phyloP scores from a whole-genome alignment of 2,329 filamentous ascomycete species.

The Neofusicoccum sp. region DNA sequence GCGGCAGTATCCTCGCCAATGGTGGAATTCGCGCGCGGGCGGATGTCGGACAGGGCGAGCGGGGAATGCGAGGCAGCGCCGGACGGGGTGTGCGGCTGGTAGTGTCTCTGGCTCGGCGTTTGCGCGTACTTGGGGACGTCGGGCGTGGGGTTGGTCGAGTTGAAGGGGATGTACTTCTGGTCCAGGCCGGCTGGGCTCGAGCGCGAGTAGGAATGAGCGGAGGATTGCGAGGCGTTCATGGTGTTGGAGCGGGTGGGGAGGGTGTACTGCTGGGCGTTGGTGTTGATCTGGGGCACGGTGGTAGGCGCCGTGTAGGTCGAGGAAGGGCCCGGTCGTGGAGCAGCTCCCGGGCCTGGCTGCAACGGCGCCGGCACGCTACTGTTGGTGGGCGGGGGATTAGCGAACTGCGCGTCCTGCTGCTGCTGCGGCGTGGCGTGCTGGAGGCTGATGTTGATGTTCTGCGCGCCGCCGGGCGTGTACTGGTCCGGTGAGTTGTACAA shows the following conservation, averaged over 20 bases:
- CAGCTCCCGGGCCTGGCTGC: slow-evolving; percentile 52
- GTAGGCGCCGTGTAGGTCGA: slow-evolving; percentile 61
- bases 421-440: slow-evolving; percentile 58
- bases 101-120: slow-evolving; percentile 62
- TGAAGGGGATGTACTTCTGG: slow-evolving; percentile 65
- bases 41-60: slow-evolving; percentile 87
- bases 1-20: slow-evolving; percentile 72
- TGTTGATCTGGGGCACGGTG: slow-evolving; percentile 53
- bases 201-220: slow-evolving; percentile 67
- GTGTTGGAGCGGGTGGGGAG: slow-evolving; percentile 68
- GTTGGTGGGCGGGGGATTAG: slow-evolving; percentile 32
- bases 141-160: slow-evolving; percentile 63
- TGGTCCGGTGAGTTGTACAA: slow-evolving; percentile 55
- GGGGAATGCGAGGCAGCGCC: slow-evolving; percentile 78
- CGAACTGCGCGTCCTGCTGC: slow-evolving; percentile 47
- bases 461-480: slow-evolving; percentile 42
- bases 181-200: slow-evolving; percentile 74
- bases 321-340: slow-evolving; percentile 54
- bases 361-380: slow-evolving; percentile 61
- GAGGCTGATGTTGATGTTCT: slow-evolving; percentile 49
- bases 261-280: slow-evolving; percentile 62
- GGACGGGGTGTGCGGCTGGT: slow-evolving; percentile 50
- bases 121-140: slow-evolving; percentile 42
- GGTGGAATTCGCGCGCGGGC: slow-evolving; percentile 80
- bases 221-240: slow-evolving; percentile 56